Evolutionary conservation across 371 early-diverging fungal genomes (phyloP), one percentile per base, ranked within the genome.

Genomic region (Apophysomyces variabilis): DNA sequence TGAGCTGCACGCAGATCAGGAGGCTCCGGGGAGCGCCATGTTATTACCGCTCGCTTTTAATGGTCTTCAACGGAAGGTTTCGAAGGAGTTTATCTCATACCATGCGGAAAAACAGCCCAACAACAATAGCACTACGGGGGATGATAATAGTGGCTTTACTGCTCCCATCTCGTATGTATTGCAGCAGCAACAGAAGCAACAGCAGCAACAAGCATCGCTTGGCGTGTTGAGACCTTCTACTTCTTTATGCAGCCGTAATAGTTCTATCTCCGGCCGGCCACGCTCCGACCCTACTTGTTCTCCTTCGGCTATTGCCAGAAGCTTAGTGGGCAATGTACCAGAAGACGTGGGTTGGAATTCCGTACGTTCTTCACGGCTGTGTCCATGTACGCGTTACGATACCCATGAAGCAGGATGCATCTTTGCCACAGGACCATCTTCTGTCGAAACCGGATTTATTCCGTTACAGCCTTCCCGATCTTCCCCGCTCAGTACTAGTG

Each of bases 201-300:
- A 61, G 38, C 58, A 35, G 16, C 47, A 64, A 45, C 32, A 26
- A 47, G 60, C 38, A 21, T 44, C 60, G 35, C 8, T 59, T 59
- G 38, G 32, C 6, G 46, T 60, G 7, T 21, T 68, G 16, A 46
- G 61, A 1, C 43, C 69, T 18, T 59, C 61, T 5, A 38, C 47
- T 32, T 69, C 69, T 5, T 36, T 69, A 14, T 65, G 69, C 69
- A 69, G 68, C 38, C 67, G 62, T n/a, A 57, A 64, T 56, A 68
- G 68, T 45, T 65, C 69, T 18, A 46, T 62, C 3, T 50, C 60
- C 5, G 43, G 45, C 57, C 21, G 32, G 6, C 60, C 38, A 26
- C 9, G 21, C 21, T n/a, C 54, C 21, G 21, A 21, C 5, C 5
- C 21, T 7, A 26, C 32, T 26, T 26, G 32, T 26, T 21, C 54